These are phyloP conservation scores for Tarenaya hassleriana DNA, from an alignment of 345 rosid genomes.

Conservation along the genomic window DNA sequence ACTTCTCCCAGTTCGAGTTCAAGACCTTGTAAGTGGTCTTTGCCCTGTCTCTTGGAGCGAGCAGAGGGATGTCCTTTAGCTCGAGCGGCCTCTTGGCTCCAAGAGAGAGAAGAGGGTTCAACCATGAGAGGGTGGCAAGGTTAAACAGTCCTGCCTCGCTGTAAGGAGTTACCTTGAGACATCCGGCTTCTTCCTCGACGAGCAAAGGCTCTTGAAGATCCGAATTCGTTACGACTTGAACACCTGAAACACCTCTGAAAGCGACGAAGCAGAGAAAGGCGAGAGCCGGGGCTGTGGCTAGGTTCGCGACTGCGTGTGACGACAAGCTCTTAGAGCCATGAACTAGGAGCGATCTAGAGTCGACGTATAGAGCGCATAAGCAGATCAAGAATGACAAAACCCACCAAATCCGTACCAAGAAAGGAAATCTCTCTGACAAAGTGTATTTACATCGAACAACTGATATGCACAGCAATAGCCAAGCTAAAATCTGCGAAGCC, in stretches of 20 bases:
- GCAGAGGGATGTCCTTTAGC: conserved; percentile 95
- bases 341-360: conserved; percentile 49
- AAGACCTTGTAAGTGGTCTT: conserved; percentile 77
- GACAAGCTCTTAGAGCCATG: conserved; percentile 46
- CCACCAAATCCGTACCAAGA: conserved; percentile 88
- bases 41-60: conserved; percentile 77
- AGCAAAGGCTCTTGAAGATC: conserved; percentile 87
- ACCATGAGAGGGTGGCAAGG: conserved; percentile 85
- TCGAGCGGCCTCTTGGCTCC: conserved; percentile 96
- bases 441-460: conserved; percentile 78
- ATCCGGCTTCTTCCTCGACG: conserved; percentile 77
- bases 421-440: conserved; percentile 59
- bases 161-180: conserved; percentile 82
- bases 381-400: conserved; percentile 59
- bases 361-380: conserved; percentile 57
- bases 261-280: conserved; percentile 80
- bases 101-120: conserved; percentile 80
- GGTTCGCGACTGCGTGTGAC: conserved; percentile 66
- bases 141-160: conserved; percentile 67
- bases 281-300: conserved; percentile 75
- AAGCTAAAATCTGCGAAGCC: conserved; percentile 65
- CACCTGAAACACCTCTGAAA: conserved; percentile 61
- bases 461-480: conserved; percentile 68
- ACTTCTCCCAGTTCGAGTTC: conserved; percentile 86
- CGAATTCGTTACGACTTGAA: conserved; percentile 59